A percentile compares a stretch with the other conserved stretches of the same genome.
Conservation (phyloP, 306 rosid species). For the Prunus kanzakura region DNA sequence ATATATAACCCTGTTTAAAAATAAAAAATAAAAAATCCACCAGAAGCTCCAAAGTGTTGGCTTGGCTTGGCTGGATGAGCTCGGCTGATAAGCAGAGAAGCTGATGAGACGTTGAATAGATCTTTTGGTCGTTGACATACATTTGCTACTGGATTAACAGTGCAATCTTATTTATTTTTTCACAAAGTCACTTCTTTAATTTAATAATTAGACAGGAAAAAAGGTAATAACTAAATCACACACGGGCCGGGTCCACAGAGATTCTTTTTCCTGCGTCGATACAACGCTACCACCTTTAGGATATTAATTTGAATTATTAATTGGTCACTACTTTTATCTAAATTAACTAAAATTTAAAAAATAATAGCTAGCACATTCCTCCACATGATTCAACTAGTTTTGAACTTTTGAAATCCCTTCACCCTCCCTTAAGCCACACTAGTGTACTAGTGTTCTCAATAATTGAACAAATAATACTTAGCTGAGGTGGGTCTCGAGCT, state of each 20-base stretch:
- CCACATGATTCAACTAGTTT: slow-evolving; percentile 7
- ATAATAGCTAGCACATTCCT: background rate
- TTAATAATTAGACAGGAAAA: background rate
- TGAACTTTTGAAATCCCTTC: background rate
- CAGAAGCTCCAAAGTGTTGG: background rate
- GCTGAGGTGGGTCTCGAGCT: background rate
- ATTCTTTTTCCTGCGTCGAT: slow-evolving; percentile 21
- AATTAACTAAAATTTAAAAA: background rate
- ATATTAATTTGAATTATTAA: slow-evolving; percentile 15
- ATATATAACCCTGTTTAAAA: no score
- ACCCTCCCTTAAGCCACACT: background rate
- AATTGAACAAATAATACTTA: background rate
- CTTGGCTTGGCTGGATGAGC: background rate
- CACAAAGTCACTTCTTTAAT: background rate
- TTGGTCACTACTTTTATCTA: background rate
- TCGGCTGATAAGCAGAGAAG: background rate
- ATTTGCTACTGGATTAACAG: background rate
- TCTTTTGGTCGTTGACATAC: background rate
- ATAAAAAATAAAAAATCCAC: background rate
- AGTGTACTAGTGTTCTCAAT: slow-evolving; percentile 10
- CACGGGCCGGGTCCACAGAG: slow-evolving; percentile 15
- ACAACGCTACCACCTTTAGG: slow-evolving; percentile 16
- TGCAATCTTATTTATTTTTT: background rate
- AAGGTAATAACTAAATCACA: background rate
- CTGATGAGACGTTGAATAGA: background rate